A percentile compares a stretch with the other conserved stretches of the same genome.
Evolutionary conservation across 805 yeast species (phyloP).

Genomic region (Pichia nakasei): DNA sequence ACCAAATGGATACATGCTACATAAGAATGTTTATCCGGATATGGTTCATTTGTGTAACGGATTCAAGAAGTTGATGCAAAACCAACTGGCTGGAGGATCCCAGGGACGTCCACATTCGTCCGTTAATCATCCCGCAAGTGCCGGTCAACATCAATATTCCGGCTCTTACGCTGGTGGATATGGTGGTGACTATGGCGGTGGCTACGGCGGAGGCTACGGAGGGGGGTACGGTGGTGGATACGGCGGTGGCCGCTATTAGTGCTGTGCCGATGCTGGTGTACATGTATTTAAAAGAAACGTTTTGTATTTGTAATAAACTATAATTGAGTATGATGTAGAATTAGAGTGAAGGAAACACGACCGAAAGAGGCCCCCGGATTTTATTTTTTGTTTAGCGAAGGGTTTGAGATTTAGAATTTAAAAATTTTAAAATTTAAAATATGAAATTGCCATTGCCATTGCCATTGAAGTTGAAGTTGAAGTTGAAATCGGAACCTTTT

Average conservation of each 20-base stretch:
- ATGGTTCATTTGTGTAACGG: slow-evolving; percentile 88
- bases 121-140: not conserved
- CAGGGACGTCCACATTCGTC: slow-evolving; percentile 1
- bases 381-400: too few relatives aligned
- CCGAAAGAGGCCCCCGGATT: too few relatives aligned
- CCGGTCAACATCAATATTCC: slow-evolving; percentile 1
- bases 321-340: too few relatives aligned
- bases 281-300: not conserved
- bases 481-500: too few relatives aligned
- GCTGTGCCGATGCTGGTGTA: not conserved
- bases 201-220: slow-evolving; percentile 9
- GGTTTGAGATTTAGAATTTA: too few relatives aligned
- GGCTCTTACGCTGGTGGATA: slow-evolving; percentile 2
- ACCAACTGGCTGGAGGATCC: slow-evolving; percentile 18
- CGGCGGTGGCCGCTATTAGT: slow-evolving; percentile 2
- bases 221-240: slow-evolving; percentile 7
- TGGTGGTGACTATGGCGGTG: slow-evolving; percentile 8
- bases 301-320: not conserved
- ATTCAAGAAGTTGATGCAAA: slow-evolving; percentile 52
- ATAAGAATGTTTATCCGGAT: slow-evolving; percentile 79
- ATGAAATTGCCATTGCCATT: too few relatives aligned
- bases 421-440: too few relatives aligned
- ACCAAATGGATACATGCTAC: slow-evolving; percentile 76
- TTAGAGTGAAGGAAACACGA: not conserved
- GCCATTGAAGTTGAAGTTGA: too few relatives aligned